Evolutionary conservation across 805 yeast genomes (phyloP).

Genomic region (Kockiozyma suomiensis): DNA sequence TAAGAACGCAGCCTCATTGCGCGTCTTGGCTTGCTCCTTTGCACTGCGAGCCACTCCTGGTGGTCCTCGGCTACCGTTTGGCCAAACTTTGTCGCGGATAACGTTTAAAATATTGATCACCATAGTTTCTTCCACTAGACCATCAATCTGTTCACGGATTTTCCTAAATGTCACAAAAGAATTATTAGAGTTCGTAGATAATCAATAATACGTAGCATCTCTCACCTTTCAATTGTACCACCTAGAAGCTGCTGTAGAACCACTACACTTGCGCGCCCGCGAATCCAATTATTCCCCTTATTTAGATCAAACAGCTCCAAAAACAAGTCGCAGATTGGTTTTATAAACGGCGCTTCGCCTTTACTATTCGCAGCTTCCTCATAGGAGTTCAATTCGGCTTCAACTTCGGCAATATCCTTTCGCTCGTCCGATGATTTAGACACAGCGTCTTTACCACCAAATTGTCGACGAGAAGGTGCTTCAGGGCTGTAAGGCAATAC

Average conservation of each 20-base stretch:
- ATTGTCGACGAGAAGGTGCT: neutral
- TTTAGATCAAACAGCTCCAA: conserved; percentile 69
- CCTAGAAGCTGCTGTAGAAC: conserved; percentile 85
- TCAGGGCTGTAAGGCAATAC: neutral
- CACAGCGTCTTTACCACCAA: neutral
- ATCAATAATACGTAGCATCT: conserved; percentile 36
- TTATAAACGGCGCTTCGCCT: conserved; percentile 59
- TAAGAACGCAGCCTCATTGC: conserved; percentile 60
- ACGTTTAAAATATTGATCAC: conserved; percentile 47
- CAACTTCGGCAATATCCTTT: conserved; percentile 30
- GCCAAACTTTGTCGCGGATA: conserved; percentile 43
- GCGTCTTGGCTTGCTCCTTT: conserved; percentile 55
- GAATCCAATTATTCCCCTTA: conserved; percentile 69
- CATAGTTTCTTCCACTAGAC: conserved; percentile 49
- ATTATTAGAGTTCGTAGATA: neutral
- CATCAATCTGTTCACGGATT: conserved; percentile 51
- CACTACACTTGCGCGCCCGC: conserved; percentile 81
- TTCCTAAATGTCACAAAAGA: conserved; percentile 17
- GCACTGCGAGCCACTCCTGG: conserved; percentile 39
- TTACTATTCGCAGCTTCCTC: conserved; percentile 45
- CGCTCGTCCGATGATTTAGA: neutral
- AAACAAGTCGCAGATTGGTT: conserved; percentile 78
- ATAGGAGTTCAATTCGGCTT: conserved; percentile 53
- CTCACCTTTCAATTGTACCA: conserved; percentile 71
- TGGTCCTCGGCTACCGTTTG: conserved; percentile 27